Evolutionary conservation across 192 early-diverging fungal species (phyloP), one percentile per base, ranked within the genome.

Genomic region (Gigaspora rosea): DNA sequence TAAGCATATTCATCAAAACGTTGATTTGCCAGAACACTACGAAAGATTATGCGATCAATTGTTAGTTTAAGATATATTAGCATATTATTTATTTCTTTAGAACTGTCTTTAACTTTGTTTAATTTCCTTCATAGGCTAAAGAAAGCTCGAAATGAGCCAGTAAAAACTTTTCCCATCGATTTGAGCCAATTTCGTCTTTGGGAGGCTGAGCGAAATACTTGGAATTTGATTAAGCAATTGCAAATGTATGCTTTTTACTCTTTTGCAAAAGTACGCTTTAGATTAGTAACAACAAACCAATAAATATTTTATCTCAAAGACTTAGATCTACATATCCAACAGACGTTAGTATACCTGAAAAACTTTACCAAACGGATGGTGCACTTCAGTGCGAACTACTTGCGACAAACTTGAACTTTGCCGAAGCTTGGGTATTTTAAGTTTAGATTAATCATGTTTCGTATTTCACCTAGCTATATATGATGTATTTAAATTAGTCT

Each of bases 151-250:
- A 41, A 41, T 41, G 41, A 41, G 7, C 41, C 41, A 41, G 41
- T 41, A 7, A 41, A 41, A 41, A 41, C 4, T 41, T 41, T 41
- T 41, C 41, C 41, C 7, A 41, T 41, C 41, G 41, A 41, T 41
- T 41, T 41, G 7, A 41, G 4, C 41, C 41, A 41, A 41, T 41
- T 41, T 41, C 41, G 41, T 41, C 41, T 66, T 7, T 71, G 69
- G 69, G 71, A 73, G n/a, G 51, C 54, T 22, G 71, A 73, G 20
- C 27, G 71, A 15, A 73, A 73, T 46, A 73, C 71, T 1, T 73
- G 71, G 71, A 57, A 58, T 20, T 10, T 73, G 46, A 27, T 73
- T 22, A 41, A 46, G 3, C 33, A 41, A 48, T 73, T 73, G 57
- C 18, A 54, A 46, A 8, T 35, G 71, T 73, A 57, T 9, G 35